Conservation (phyloP, 2,329 filamentous ascomycete species). For the Penicillium frequentans region DNA sequence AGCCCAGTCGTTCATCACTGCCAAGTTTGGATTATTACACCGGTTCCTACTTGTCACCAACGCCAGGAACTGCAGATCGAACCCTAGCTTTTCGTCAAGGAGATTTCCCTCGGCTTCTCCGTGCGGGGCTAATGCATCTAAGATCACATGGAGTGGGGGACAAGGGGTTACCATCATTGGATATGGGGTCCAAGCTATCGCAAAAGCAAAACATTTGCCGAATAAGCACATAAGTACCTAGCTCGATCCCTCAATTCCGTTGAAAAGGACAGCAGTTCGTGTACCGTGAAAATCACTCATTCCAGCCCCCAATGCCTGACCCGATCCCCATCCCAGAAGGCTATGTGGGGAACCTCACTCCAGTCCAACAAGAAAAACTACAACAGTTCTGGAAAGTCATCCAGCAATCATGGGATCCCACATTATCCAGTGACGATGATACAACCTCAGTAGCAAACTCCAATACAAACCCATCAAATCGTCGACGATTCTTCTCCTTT, state of each 20-base stretch:
- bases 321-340: slow-evolving; percentile 1
- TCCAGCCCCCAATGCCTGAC: background rate
- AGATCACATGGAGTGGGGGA: background rate
- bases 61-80: background rate
- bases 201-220: background rate
- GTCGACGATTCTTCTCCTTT: slow-evolving; percentile 18
- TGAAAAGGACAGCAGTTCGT: background rate
- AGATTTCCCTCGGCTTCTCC: background rate
- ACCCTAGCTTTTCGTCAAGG: background rate
- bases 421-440: background rate
- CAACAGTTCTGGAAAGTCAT: slow-evolving; percentile 16
- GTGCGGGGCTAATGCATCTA: slow-evolving; percentile 3
- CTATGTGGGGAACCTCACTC: slow-evolving; percentile 17
- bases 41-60: background rate
- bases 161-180: background rate
- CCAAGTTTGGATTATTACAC: background rate
- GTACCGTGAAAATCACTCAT: background rate
- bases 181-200: background rate
- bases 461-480: background rate
- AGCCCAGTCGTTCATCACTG: background rate
- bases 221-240: background rate
- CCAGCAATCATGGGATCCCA: slow-evolving; percentile 19
- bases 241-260: background rate
- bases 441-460: background rate
- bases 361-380: slow-evolving; percentile 13